Conservation (phyloP, 345 rosid genomes). For the Euphorbia peplus region DNA sequence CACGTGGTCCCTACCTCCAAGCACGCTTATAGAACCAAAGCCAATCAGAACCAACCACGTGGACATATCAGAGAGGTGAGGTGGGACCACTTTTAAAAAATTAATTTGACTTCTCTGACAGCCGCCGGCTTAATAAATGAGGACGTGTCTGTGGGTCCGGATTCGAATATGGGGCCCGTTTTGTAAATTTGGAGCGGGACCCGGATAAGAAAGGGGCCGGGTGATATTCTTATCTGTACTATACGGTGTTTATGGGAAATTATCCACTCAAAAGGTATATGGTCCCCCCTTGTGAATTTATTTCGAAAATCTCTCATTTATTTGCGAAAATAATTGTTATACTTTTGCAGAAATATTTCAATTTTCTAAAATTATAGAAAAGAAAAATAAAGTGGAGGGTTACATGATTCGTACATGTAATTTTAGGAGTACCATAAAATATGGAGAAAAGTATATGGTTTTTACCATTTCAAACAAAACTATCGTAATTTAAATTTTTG, state of each 20-base stretch:
- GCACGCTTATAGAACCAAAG: slow-evolving; percentile 40
- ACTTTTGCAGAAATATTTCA: no score
- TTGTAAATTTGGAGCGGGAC: slow-evolving; percentile 5
- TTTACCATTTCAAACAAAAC: no score
- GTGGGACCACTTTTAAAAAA: slow-evolving; percentile 38
- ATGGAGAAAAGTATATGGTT: no score
- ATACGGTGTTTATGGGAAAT: slow-evolving; percentile 39
- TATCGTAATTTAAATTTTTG: no score
- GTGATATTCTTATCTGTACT: slow-evolving; percentile 10
- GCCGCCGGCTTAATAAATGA: slow-evolving; percentile 83
- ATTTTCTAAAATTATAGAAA: no score
- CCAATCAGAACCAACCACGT: slow-evolving; percentile 48
- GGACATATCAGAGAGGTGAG: slow-evolving; percentile 23
- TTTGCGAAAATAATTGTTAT: no score
- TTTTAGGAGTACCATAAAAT: no score
- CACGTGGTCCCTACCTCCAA: slow-evolving; percentile 38
- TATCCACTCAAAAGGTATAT: slow-evolving; percentile 31
- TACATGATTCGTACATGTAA: no score
- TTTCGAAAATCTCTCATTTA: neutral
- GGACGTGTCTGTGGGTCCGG: slow-evolving; percentile 29
- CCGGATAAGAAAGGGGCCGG: slow-evolving; percentile 13
- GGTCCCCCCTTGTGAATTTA: no score
- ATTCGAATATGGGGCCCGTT: neutral
- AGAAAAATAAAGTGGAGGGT: no score
- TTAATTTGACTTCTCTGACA: slow-evolving; percentile 65